A percentile compares a stretch with the other conserved stretches of the same genome.
Conservation (phyloP, 2,329 filamentous ascomycete genomes). For the Diaporthe sp. region DNA sequence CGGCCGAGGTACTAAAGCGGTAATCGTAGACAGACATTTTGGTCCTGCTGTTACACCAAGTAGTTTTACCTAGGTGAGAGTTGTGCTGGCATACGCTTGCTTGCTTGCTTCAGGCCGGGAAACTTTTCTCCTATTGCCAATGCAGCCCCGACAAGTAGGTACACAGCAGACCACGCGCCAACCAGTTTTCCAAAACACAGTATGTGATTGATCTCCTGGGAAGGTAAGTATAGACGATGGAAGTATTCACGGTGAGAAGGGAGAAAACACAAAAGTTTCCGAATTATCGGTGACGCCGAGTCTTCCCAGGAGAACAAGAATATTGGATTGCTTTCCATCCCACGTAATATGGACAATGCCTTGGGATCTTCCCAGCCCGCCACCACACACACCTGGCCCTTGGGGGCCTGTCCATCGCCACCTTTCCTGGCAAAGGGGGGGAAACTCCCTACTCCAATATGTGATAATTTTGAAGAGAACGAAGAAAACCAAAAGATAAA, state of each 20-base stretch:
- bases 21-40: neutral
- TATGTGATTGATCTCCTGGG: neutral
- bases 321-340: neutral
- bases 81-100: constrained; percentile 6
- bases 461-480: constrained; percentile 1
- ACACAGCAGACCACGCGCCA: neutral
- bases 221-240: constrained; percentile 5
- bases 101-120: neutral
- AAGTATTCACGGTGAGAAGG: neutral
- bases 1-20: constrained; percentile 1
- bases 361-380: neutral
- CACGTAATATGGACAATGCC: neutral
- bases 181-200: neutral
- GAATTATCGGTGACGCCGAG: neutral
- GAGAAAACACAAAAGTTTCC: neutral
- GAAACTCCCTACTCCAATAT: constrained; percentile 4
- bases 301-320: constrained; percentile 1
- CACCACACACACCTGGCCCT: neutral
- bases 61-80: constrained; percentile 1
- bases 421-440: neutral
- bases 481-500: neutral
- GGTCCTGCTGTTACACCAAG: constrained; percentile 8
- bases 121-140: neutral
- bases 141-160: neutral
- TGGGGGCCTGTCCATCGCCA: neutral